Percentiles rank a stretch among this genome's conserved stretches.
phyloP scores from a whole-genome alignment of 805 yeast species.

The Spencermartinsiella europaea region DNA sequence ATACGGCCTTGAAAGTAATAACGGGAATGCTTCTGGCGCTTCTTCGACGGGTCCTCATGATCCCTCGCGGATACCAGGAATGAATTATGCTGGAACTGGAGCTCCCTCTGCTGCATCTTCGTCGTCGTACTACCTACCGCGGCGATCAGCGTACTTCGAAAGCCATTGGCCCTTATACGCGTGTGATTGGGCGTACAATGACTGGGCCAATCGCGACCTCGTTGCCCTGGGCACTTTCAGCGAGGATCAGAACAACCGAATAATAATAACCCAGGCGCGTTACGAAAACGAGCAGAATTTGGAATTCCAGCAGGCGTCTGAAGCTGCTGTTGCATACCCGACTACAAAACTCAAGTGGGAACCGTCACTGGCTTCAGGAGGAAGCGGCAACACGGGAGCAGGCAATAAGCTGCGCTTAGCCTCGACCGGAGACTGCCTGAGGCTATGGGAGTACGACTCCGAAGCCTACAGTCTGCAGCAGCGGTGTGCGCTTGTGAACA shows the following conservation, averaged over 20 bases:
- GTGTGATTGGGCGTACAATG: conserved; percentile 47
- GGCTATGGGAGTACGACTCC: conserved; percentile 52
- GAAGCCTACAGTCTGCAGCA: conserved; percentile 34
- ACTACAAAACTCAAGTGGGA: conserved; percentile 74
- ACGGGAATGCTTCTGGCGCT: not conserved
- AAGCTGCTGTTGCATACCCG: conserved; percentile 57
- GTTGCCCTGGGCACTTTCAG: conserved; percentile 72
- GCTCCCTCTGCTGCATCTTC: not conserved
- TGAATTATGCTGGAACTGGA: not conserved
- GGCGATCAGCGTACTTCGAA: conserved; percentile 41
- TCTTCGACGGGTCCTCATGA: not conserved
- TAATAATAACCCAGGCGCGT: conserved; percentile 24
- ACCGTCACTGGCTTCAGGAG: conserved; percentile 33
- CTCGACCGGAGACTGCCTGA: conserved; percentile 65
- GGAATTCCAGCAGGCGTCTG: conserved; percentile 46
- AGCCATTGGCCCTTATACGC: conserved; percentile 47
- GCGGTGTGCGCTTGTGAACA: conserved; percentile 38
- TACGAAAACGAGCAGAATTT: not conserved
- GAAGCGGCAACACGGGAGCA: conserved; percentile 16
- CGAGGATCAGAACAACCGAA: conserved; percentile 67
- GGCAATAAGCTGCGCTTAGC: conserved; percentile 44
- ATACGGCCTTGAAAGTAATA: not conserved
- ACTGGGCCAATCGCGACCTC: conserved; percentile 37
- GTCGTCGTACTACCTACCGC: conserved; percentile 19
- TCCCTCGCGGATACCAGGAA: not conserved